Base-by-base conservation (phyloP, 2,329 filamentous ascomycete species). In the Colletotrichum musae region DNA sequence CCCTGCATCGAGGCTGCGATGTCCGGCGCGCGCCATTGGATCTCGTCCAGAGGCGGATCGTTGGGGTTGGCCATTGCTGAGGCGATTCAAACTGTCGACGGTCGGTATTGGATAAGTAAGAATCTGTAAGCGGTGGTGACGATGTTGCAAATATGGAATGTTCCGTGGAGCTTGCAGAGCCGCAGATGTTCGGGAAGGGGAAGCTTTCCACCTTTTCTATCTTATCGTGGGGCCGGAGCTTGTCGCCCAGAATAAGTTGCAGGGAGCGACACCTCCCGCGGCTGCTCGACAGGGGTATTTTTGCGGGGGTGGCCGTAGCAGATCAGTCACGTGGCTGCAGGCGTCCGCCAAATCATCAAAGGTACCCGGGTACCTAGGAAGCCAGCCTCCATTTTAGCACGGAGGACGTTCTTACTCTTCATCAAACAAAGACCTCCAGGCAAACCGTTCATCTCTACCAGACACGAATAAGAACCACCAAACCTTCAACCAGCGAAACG, bases 1-100 rank as follows among this genome's bases (percentile, higher is more conserved):
- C 89, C 86, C 71, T 84, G 85, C 82, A 89, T 86, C 53, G 80
- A 77, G 57, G 83, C 81, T 53, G 85, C 81, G 51, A 83, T 80
- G 57, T 79, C 79, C 21, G 87, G 87, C 45, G 86, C 84, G 69
- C 84, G 85, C 89, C 90, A 92, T 83, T 90, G 88, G 70, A 91
- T 91, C 82, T 92, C 90, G 77, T 92, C 90, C 70, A 91, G 83
- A 6, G 87, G 85, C 2, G 85, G 83, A 1, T 88, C 86, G 74
- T 83, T 82, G 16, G 83, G 79, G 51, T 81, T 78, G 26, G 79
- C 77, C 84, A 87, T 87, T 61, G 58, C 75, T 61, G 57, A 24
- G 26, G 53, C 6, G 68, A 16, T 21, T 24, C 21, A 51, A 51
- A 6, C 67, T 18, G 36, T 28, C 12, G 15, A 5, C 9, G 18